These are phyloP conservation scores for Mucor indicus DNA, from an alignment of 371 early-diverging fungal genomes.

Conservation along the genomic window DNA sequence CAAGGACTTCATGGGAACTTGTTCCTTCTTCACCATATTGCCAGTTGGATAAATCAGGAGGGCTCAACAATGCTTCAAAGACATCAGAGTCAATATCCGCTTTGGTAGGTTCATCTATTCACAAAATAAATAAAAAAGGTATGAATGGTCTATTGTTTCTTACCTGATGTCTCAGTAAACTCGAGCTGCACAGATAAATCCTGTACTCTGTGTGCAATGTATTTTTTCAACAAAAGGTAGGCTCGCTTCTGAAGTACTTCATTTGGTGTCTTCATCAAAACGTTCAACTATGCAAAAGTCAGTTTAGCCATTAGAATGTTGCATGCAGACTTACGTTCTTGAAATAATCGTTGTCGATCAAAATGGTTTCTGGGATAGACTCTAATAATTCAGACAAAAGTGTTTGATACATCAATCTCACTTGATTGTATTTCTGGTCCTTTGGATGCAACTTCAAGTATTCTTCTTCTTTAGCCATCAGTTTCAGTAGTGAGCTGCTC, in stretches of 20 bases:
- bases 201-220: constrained; percentile 38
- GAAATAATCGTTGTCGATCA: constrained; percentile 21
- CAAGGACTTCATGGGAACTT: constrained; percentile 42
- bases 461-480: constrained; percentile 20
- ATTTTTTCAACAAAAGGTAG: constrained; percentile 39
- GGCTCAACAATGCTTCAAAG: constrained; percentile 17
- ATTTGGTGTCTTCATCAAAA: constrained; percentile 20
- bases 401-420: constrained; percentile 28
- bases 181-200: constrained; percentile 51
- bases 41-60: constrained; percentile 25
- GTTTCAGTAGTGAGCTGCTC: constrained; percentile 12
- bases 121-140: not conserved
- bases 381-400: constrained; percentile 28
- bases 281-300: constrained; percentile 12
- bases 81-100: constrained; percentile 18
- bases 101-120: constrained; percentile 22
- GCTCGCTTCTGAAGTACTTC: constrained; percentile 45
- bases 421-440: not conserved
- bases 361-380: constrained; percentile 27
- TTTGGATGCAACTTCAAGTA: constrained; percentile 4
- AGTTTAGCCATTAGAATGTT: not conserved
- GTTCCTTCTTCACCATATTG: constrained; percentile 8
- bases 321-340: constrained; percentile 15
- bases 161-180: constrained; percentile 32
- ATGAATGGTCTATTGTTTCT: not conserved